Evolutionary conservation across 352 stramenopile genomes (phyloP), one percentile per base, ranked within the genome.

Genomic region (Phytophthora hybrid): DNA sequence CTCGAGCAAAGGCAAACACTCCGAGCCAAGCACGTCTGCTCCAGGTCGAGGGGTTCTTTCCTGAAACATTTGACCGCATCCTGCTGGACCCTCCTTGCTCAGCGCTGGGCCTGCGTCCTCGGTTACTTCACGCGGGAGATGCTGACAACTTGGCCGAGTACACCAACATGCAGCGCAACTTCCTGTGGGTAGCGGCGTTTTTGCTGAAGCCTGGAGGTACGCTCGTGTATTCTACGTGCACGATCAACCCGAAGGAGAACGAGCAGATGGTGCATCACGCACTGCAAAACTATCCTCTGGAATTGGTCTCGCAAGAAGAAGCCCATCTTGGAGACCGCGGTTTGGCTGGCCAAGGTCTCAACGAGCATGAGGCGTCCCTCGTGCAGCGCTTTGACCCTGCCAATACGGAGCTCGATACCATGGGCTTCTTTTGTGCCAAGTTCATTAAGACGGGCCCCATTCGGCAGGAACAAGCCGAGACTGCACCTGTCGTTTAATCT

Each of bases 191-290:
- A 11, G 96, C 96, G 1, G 80, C 97, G 1, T 87, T 85, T 44
- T 58, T 99, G 62, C 83, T 99, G 7, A 98, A 98, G 69, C 78
- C 80, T 49, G 94, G 94, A 41, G 97, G 96, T 4, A 93, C 80
- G 37, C 88, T 99, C 60, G 95, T 98, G 37, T 99, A 98, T 76
- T 98, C 90, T 32, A 99, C 97, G 16, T 99, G 97, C 63, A 99
- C 96, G 0, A 97, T 98, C 59, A 97, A 98, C 71, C 83, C 90
- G 3, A 78, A 82, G 39, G 96, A 98, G 73, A 98, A 98, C 67
- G 95, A 99, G 73, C 77, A 89, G 54, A 98, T 98, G 84, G 94
- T 98, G 31, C 75, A 74, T 2, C 90, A 97, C 72, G 93, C 97
- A 31, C 79, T 99, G 7, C 74, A 93, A 53, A 85, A 93, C 14